Evolutionary conservation across 176 grass and related monocot species (phyloP), one percentile per base, ranked within the genome.

Genomic region (Echinochloa phyllopogon): DNA sequence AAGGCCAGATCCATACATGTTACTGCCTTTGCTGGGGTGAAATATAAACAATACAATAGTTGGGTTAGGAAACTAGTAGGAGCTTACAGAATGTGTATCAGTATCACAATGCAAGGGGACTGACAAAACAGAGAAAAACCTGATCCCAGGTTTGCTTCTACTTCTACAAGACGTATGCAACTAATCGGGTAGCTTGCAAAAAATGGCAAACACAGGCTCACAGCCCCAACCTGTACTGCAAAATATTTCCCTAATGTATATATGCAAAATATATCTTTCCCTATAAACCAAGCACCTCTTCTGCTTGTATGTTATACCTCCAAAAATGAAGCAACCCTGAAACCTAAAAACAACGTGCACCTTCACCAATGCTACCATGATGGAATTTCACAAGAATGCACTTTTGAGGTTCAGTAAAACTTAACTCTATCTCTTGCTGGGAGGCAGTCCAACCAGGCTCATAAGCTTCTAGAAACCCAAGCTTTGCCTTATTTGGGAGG

Each of bases 401-500:
- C 0, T 66, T 38, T 81, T 38, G 23, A 42, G 86, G 64, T 78
- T 88, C 51, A 85, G 52, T 86, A 89, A 80, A 92, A 79, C 81
- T 92, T 87, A 91, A 94, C 90, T 98, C 92, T 65, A 91, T 75
- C 75, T 98, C 92, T 69, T 98, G 88, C 88, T 94, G 88, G 52
- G 84, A 91, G 50, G 88, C 87, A n/a, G 92, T 87, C 95, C 95
- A 98, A 55, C 95, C 95, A 71, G 88, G 95, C 44, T 98, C 95
- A 48, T 92, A 98, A 88, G 95, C 87, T 93, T 98, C 92, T 56
- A 98, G 85, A 91, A 98, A 91, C 43, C 88, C 84, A 21, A 98
- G 87, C 64, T 98, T 98, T 53, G 92, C 88, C 72, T 98, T 98
- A 82, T 98, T 94, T 48, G 95, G 95, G 55, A 98, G 95, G 66